Evolutionary conservation across 257 asterid genomes (phyloP), one percentile per base, ranked within the genome.

Genomic region (Plantago ovata): DNA sequence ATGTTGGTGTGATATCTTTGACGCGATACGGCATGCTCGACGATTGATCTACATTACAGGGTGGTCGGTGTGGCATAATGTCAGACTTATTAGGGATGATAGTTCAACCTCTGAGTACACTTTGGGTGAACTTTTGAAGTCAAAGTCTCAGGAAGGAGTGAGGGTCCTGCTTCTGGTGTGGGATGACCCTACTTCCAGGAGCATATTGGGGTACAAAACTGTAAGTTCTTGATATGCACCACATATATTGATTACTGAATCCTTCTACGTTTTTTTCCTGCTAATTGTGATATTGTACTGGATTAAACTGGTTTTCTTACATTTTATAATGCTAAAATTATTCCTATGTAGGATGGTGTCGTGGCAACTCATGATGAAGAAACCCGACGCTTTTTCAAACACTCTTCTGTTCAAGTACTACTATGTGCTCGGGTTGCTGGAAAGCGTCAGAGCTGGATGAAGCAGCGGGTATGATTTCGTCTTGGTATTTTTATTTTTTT

Each of bases 361-460:
- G 89, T 93, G 99, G 79, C 74, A 81, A 93, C 99, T 70, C 99
- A 89, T 60, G 99, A 93, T 71, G 96, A 93, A 80, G 99, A 93
- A 76, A 89, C 94, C 72, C 95, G 97, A 2, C 89, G 83, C 18
- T 93, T 68, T 72, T 93, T 93, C 43, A 93, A 93, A 74, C 87
- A 83, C 62, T 93, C 99, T 58, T 89, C 99, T 15, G 99, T 93
- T 45, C 95, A 86, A 81, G 99, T 93, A 64, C 70, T 93, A 71
- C 99, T 93, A 62, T 79, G 94, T 74, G 86, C 97, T 64, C 94
- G 99, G 70, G 91, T 60, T 58, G 99, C 97, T 63, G 99, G 99
- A 74, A 89, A 93, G 66, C 92, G 87, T 51, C 96, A 81, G 78
- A 89, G 99, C 81, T 89, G 99, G 99, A 69, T 73, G 42, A 93